Percentiles rank a stretch among this genome's conserved stretches.
phyloP scores from a whole-genome alignment of 495 filamentous ascomycete genomes.

The Parachaetomium inaequale region DNA sequence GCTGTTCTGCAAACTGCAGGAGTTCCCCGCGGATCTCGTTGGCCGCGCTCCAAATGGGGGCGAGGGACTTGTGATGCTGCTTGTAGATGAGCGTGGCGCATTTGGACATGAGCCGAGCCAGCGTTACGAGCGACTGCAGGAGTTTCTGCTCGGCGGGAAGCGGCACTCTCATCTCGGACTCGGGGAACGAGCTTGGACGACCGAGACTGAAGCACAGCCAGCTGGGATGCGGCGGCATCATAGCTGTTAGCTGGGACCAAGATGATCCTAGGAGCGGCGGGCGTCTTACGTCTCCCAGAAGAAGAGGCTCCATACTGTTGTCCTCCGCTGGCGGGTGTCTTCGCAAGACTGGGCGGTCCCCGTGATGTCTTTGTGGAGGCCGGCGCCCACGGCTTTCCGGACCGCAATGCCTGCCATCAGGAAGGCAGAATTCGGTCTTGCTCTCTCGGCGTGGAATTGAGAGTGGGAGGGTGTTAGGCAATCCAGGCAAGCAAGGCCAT shows the following conservation, averaged over 20 bases:
- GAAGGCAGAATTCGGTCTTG: conserved; percentile 3
- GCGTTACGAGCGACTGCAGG: conserved; percentile 5
- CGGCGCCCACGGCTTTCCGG: conserved; percentile 4
- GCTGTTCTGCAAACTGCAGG: conserved; percentile 4
- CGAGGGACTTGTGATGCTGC: conserved; percentile 9
- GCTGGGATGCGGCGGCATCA: background rate
- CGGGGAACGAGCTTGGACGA: conserved; percentile 7
- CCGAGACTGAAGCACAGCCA: conserved; percentile 10
- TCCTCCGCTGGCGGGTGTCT: conserved; percentile 4
- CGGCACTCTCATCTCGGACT: conserved; percentile 5
- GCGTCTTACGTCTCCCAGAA: conserved; percentile 3
- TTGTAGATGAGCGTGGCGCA: conserved; percentile 11
- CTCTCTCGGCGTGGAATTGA: conserved; percentile 2
- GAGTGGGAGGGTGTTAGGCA: background rate
- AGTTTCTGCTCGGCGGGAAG: conserved; percentile 8
- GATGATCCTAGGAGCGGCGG: background rate
- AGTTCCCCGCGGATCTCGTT: conserved; percentile 6
- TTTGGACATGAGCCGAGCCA: conserved; percentile 4
- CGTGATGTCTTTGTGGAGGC: conserved; percentile 4
- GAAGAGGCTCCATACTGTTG: conserved; percentile 5
- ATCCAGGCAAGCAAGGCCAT: background rate
- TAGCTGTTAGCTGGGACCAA: background rate
- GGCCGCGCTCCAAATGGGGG: conserved; percentile 1
- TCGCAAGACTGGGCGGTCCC: background rate
- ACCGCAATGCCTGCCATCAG: conserved; percentile 7